Evolutionary conservation across 208 protist species (phyloP).

Genomic region (Trypanosoma theileri): DNA sequence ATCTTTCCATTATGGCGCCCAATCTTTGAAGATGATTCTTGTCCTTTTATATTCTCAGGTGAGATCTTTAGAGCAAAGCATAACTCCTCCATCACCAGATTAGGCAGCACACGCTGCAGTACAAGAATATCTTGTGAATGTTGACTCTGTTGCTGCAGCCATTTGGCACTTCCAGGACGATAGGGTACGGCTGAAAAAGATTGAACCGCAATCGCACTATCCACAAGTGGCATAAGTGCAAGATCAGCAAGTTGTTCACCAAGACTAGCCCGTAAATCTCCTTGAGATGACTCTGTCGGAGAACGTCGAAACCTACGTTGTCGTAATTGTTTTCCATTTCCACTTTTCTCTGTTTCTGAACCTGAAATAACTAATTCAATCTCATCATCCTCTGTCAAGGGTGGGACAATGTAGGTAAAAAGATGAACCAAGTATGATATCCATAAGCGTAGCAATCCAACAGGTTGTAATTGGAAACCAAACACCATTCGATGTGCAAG

Average conservation of each 20-base stretch:
- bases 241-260: conserved; percentile 75
- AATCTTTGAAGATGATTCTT: not conserved
- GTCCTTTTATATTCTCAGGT: conserved; percentile 1
- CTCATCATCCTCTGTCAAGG: conserved; percentile 41
- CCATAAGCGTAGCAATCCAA: conserved; percentile 70
- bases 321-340: not conserved
- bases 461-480: conserved; percentile 40
- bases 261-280: conserved; percentile 54
- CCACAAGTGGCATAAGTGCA: conserved; percentile 50
- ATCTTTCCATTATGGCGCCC: conserved; percentile 9
- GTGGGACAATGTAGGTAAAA: conserved; percentile 66
- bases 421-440: conserved; percentile 67
- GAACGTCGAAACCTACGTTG: conserved; percentile 15
- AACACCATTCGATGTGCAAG: conserved; percentile 68
- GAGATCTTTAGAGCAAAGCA: conserved; percentile 50
- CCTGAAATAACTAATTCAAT: conserved; percentile 44
- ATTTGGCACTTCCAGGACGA: conserved; percentile 10
- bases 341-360: conserved; percentile 17
- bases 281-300: conserved; percentile 45
- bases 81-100: conserved; percentile 54
- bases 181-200: conserved; percentile 27
- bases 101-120: conserved; percentile 54
- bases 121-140: conserved; percentile 22
- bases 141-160: conserved; percentile 13
- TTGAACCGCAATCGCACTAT: conserved; percentile 19